Evolutionary conservation across 768 basidiomycete species (phyloP), one percentile per base, ranked within the genome.

Genomic region (Lenzites betulinus): DNA sequence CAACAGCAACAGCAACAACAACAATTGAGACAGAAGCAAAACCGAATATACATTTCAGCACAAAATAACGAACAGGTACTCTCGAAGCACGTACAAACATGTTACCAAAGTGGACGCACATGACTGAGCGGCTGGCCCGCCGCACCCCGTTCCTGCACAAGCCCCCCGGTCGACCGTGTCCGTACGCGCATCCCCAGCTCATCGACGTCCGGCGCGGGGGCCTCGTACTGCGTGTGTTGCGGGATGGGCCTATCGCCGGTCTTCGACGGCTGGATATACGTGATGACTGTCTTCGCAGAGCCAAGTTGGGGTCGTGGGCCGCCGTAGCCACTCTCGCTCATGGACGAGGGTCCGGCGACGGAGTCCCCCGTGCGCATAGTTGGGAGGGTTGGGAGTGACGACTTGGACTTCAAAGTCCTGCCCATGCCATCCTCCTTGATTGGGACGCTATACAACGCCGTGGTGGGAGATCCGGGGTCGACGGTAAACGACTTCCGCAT

Each of bases 31-130:
- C 12, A 64, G 33, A 36, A 43, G 58, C 30, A 30, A 22, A 51
- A 66, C 61, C 67, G 68, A 69, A 75, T 73, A 76, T 66, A 41
- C 4, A 66, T 67, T 54, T 39, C 33, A 58, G 25, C 18, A 13
- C 54, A 35, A 48, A 48, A 48, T 38, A 58, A 22, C 15, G 12
- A 30, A 33, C 33, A 48, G 20, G 25, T 56, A 35, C 38, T 47
- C 46, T 35, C 36, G 30, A 38, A 56, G 28, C 25, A 58, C 8
- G 46, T 46, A 50, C 50, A 61, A 51, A 62, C 59, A 57, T 64
- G 75, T 77, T 78, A 84, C 85, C 87, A 79, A 80, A 85, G 83
- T 80, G 83, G 82, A 92, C 90, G 89, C 85, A 93, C 90, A 86
- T 93, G 90, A 76, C 83, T 86, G 79, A 92, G 75, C 66, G 90